Conservation (phyloP, 2,329 filamentous ascomycete genomes). For the Davidsoniella eucalypti region DNA sequence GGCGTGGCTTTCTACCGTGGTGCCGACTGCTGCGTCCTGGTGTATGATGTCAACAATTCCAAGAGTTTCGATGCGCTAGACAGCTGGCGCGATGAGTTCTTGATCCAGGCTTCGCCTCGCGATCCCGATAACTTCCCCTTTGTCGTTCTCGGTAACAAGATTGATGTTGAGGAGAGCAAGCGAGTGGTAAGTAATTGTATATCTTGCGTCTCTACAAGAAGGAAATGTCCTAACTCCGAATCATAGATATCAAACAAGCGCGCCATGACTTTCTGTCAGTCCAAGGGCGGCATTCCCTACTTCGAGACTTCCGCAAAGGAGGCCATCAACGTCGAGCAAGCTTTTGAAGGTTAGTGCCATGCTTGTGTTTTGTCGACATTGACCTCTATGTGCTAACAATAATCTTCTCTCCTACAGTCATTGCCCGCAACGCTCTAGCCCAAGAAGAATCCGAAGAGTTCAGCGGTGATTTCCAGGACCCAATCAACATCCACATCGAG, state of each 20-base stretch:
- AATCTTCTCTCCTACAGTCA: constrained; percentile 40
- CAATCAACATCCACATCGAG: constrained; percentile 95
- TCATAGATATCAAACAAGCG: constrained; percentile 77
- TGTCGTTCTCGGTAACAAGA: constrained; percentile 96
- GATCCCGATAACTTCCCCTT: constrained; percentile 97
- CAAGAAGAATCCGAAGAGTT: constrained; percentile 98
- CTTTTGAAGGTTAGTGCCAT: constrained; percentile 41
- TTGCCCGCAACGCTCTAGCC: constrained; percentile 83
- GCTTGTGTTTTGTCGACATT: neutral
- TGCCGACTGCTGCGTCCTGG: constrained; percentile 92
- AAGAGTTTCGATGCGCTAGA: constrained; percentile 98
- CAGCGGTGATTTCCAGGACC: constrained; percentile 91
- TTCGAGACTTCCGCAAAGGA: constrained; percentile 99
- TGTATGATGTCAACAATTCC: constrained; percentile 97
- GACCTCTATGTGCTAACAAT: neutral
- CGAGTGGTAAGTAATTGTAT: constrained; percentile 46
- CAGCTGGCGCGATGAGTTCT: constrained; percentile 95
- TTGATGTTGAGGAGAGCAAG: constrained; percentile 96
- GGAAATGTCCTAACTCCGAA: constrained; percentile 3
- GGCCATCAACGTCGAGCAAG: constrained; percentile 88
- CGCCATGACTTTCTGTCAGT: constrained; percentile 93
- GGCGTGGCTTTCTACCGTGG: constrained; percentile 96
- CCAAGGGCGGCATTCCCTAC: constrained; percentile 92
- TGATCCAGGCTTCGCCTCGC: constrained; percentile 91
- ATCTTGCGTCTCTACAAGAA: neutral